Conservation (phyloP, 306 rosid species). For the Carpinus viminea region DNA sequence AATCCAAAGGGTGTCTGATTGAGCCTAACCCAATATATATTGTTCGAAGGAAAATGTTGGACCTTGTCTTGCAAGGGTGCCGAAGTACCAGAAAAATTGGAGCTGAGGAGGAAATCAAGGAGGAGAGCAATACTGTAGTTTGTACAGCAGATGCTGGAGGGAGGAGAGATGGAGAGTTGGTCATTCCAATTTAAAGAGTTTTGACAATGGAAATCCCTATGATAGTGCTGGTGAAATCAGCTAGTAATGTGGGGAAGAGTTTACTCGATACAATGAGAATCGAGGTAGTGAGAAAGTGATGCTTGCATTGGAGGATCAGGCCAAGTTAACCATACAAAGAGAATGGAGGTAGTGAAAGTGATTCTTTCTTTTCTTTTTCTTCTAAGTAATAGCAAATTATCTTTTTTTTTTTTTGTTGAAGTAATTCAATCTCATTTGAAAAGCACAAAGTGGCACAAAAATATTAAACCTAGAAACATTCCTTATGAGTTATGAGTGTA, state of each 20-base stretch:
- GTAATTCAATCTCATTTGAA: too few species aligned
- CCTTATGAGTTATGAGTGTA: too few species aligned
- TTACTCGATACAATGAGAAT: neutral
- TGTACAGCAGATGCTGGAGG: slow-evolving; percentile 29
- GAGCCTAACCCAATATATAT: slow-evolving; percentile 52
- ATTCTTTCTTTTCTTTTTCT: too few species aligned
- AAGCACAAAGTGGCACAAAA: too few species aligned
- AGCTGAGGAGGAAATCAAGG: slow-evolving; percentile 29
- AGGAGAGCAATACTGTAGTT: slow-evolving; percentile 19
- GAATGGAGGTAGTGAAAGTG: too few species aligned
- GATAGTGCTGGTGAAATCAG: slow-evolving; percentile 12
- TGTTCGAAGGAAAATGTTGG: slow-evolving; percentile 61
- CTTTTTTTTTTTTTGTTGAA: too few species aligned
- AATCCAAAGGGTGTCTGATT: slow-evolving; percentile 52
- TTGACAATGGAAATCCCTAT: slow-evolving; percentile 30
- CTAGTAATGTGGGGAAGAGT: neutral
- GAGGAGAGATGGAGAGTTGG: slow-evolving; percentile 58
- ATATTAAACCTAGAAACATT: too few species aligned
- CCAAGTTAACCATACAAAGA: too few species aligned
- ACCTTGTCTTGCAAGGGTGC: slow-evolving; percentile 54
- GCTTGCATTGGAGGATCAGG: neutral
- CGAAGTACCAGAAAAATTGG: slow-evolving; percentile 47
- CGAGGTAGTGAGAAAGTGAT: slow-evolving; percentile 9
- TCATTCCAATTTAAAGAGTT: slow-evolving; percentile 59
- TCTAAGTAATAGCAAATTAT: too few species aligned